Base-by-base conservation (phyloP, 805 yeast species). In the Lipomyces kockii region DNA sequence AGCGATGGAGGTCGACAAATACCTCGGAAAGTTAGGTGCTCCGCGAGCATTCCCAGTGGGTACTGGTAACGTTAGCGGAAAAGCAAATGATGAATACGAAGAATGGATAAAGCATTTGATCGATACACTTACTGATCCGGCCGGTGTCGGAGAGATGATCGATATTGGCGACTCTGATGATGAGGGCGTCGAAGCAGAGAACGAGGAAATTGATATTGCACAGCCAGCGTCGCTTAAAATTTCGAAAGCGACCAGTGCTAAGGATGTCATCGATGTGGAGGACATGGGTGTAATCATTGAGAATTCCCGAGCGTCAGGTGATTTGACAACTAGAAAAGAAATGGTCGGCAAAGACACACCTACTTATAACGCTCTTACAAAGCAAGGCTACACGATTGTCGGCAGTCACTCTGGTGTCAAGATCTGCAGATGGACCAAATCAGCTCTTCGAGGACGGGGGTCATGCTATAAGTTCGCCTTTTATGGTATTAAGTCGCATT, bases 341-440 rank as follows among this genome's bases (percentile, higher is more conserved):
- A 92, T 92, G 98, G 97, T 92, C 57, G 91, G 97, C 2, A 85
- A 89, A 72, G 88, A 89, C 71, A 90, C 97, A 0, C 97, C 97
- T 34, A 92, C 98, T 0, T 92, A 82, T 78, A 90, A 90, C 69
- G 88, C 95, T 7, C 82, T 92, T 63, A 93, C 97, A 0, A 92
- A 92, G 74, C 98, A 92, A 79, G 98, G 98, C 0, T 92, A 92
- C 74, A 90, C 96, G 0, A 87, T 92, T 69, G 97, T 92, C 53
- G 98, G 98, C 3, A 87, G 96, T 0, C 98, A 92, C 74, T 91
- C 97, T 0, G 98, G 98, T 46, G 98, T 92, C 58, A 92, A 92
- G 76, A 91, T 93, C 35, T 92, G 98, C 75, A 86, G 98, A 74
- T 92, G 98, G 98, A 93, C 98, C 0, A 93, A 93, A 76, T 89